phyloP scores from a whole-genome alignment of 2,329 filamentous ascomycete genomes.

The Dactylella cylindrospora region DNA sequence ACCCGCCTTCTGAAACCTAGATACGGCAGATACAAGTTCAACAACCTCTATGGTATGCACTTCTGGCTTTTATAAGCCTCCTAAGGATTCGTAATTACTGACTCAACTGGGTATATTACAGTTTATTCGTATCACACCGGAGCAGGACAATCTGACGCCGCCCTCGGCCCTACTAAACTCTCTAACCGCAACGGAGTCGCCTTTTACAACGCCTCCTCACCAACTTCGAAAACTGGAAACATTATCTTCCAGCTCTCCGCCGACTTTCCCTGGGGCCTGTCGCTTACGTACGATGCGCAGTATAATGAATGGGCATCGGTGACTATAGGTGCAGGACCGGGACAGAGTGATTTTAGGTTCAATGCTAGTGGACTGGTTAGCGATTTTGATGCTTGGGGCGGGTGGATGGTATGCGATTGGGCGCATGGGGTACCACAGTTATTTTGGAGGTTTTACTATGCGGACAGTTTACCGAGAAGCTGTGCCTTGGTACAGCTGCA shows the following conservation, averaged over 20 bases:
- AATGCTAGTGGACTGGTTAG: conserved; percentile 25
- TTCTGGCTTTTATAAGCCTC: no score
- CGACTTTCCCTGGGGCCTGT: conserved; percentile 27
- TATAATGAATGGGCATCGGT: conserved; percentile 31
- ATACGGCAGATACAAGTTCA: conserved; percentile 4
- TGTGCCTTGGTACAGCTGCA: conserved; percentile 26
- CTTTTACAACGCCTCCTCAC: conserved; percentile 30
- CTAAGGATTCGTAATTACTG: no score
- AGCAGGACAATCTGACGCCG: conserved; percentile 24
- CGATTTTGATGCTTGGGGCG: conserved; percentile 9
- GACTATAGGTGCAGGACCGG: conserved; percentile 10
- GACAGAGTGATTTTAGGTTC: conserved; percentile 18
- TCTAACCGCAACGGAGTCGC: conserved; percentile 29
- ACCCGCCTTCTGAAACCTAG: conserved; percentile 14
- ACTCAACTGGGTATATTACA: neutral
- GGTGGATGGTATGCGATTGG: conserved; percentile 35
- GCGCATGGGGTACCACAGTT: conserved; percentile 23
- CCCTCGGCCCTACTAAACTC: conserved; percentile 15
- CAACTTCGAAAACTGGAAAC: conserved; percentile 13
- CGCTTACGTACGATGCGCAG: conserved; percentile 16
- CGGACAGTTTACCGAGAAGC: conserved; percentile 16
- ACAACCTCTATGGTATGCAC: conserved; percentile 15
- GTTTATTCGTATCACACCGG: conserved; percentile 36
- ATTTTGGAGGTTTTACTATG: conserved; percentile 21
- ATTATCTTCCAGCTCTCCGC: conserved; percentile 26